phyloP scores from a whole-genome alignment of 164 flowering plant genomes.

The Saururus chinensis region DNA sequence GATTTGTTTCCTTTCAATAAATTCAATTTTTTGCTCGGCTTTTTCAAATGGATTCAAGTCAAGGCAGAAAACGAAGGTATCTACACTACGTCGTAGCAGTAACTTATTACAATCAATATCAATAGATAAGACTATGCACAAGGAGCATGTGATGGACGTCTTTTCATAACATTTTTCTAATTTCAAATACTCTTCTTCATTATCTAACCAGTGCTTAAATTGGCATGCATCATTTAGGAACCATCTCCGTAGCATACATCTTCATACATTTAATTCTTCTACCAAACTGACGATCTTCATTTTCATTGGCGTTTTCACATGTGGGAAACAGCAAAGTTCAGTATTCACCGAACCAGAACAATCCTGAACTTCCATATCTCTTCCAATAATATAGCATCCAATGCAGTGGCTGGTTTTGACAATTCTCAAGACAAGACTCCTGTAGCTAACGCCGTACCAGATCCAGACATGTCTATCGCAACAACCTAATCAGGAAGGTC shows the following conservation, averaged over 20 bases:
- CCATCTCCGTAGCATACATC: neutral
- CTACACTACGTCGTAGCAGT: too few relatives aligned
- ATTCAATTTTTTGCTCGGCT: too few relatives aligned
- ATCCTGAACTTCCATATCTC: slow-evolving; percentile 1
- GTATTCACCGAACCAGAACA: neutral
- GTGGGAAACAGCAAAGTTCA: neutral
- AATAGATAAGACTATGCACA: too few relatives aligned
- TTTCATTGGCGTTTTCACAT: neutral
- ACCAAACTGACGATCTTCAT: too few relatives aligned
- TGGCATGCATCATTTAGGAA: neutral
- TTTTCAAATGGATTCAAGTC: too few relatives aligned
- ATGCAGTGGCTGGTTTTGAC: slow-evolving; percentile 5
- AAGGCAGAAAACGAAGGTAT: too few relatives aligned
- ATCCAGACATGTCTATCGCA: slow-evolving; percentile 9
- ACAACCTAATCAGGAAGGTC: neutral
- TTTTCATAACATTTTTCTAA: too few relatives aligned
- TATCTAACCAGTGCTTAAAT: neutral
- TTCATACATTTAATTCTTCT: neutral
- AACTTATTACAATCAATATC: too few relatives aligned
- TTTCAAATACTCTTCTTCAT: too few relatives aligned
- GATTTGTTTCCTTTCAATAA: too few relatives aligned
- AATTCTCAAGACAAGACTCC: neutral
- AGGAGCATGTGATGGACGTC: too few relatives aligned
- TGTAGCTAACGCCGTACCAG: too few relatives aligned
- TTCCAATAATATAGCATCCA: neutral